A percentile compares a stretch with the other conserved stretches of the same genome.
Conservation (phyloP, 139 green algal species). For the Nannochloris sp. region DNA sequence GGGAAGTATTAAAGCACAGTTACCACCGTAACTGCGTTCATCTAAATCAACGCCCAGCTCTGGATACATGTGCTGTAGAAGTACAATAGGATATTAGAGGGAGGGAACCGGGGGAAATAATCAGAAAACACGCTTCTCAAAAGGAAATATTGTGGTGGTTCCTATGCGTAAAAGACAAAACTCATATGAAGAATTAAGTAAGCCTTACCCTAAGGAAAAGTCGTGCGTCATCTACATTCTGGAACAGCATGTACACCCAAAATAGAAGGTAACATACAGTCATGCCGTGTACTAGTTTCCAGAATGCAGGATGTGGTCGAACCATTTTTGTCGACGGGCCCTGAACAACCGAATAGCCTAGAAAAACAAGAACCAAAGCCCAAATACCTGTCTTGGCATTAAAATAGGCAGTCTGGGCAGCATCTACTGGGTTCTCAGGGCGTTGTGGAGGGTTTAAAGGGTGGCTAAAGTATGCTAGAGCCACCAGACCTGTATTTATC, state of each 20-base stretch:
- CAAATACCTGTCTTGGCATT: constrained; percentile 48
- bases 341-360: constrained; percentile 66
- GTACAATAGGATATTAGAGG: no score
- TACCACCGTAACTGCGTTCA: constrained; percentile 66
- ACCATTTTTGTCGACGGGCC: constrained; percentile 68
- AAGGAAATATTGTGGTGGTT: no score
- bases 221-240: constrained; percentile 60
- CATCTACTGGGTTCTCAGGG: constrained; percentile 5
- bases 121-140: no score
- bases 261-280: constrained; percentile 75
- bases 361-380: constrained; percentile 44
- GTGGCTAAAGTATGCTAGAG: constrained; percentile 28
- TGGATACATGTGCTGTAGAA: constrained; percentile 64
- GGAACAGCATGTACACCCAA: constrained; percentile 80
- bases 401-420: neutral
- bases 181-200: no score
- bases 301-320: constrained; percentile 83
- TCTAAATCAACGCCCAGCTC: constrained; percentile 64
- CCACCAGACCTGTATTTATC: constrained; percentile 8
- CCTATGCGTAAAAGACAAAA: no score
- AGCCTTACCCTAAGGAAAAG: constrained; percentile 53
- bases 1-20: constrained; percentile 67
- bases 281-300: constrained; percentile 74
- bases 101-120: no score
- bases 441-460: constrained; percentile 13